Base-by-base conservation (phyloP, 352 stramenopile genomes). In the Chrysophaeum taylorii region DNA sequence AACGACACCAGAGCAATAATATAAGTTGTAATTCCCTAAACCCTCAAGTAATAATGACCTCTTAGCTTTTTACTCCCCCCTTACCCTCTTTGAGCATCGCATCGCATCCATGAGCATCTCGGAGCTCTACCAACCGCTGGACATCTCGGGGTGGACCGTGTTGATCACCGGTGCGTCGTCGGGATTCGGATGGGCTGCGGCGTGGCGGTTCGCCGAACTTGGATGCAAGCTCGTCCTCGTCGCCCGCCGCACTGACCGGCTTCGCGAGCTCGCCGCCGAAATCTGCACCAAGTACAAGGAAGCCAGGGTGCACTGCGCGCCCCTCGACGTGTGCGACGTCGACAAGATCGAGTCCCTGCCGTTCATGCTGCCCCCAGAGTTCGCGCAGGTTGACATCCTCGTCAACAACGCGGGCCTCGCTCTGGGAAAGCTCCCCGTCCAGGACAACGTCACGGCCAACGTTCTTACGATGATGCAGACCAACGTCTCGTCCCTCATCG, bases 151-250 rank as follows among this genome's bases (percentile, higher is more conserved):
- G 27, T 63, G 52, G 52, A 63, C 52, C 25, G 52, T 39, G 7
- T 37, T 92, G 37, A 73, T 92, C 41, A 92, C 85, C 0, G 87
- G 87, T 25, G 87, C 87, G 9, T 85, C 84, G 0, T 78, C 78
- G 0, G 87, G 87, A 0, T 77, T 94, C 27, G 87, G 87, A 0
- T 73, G 77, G 18, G 87, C 89, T 70, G 89, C 89, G 73, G 85
- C 85, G 54, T 91, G 86, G 72, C 57, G 85, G 57, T 78, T 94
- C 29, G 85, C 84, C 0, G 83, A 90, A 75, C 79, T 88, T 72
- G 85, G 88, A 60, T 89, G 87, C 76, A 88, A 84, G 62, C 73
- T 94, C 0, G 74, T 94, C 35, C 62, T 92, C 16, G 79, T 81
- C 15, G 85, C 79, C 31, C 79, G 85, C 37, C 77, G 82, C 0